Conservation (phyloP, 192 early-diverging fungal genomes). For the Spizellomyces punctatus region DNA sequence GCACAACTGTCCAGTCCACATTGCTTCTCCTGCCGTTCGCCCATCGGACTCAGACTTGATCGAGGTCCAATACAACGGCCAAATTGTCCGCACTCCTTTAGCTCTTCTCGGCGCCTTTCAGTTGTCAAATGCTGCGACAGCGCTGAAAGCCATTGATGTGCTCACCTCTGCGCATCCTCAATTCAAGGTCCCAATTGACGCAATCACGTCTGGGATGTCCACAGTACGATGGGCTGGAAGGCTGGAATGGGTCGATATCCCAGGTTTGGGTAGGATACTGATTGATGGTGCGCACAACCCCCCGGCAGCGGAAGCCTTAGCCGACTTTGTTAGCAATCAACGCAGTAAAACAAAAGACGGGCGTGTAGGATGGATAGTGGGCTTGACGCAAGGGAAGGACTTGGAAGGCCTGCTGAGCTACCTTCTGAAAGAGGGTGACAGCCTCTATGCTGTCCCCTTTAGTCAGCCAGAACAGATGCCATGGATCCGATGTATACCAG, state of each 20-base stretch:
- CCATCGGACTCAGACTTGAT: not conserved
- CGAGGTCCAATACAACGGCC: not conserved
- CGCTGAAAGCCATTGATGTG: slow-evolving; percentile 61
- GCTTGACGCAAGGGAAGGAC: slow-evolving; percentile 71
- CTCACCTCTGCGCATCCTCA: slow-evolving; percentile 45
- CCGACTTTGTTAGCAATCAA: slow-evolving; percentile 54
- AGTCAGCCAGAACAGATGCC: slow-evolving; percentile 81
- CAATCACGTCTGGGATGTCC: slow-evolving; percentile 66
- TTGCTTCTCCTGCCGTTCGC: not conserved
- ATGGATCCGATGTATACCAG: slow-evolving; percentile 70
- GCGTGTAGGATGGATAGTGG: slow-evolving; percentile 77
- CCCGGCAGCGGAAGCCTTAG: slow-evolving; percentile 67
- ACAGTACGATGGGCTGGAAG: slow-evolving; percentile 82
- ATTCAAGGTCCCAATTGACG: slow-evolving; percentile 46
- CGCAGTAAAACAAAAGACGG: not conserved
- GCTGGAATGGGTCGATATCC: slow-evolving; percentile 65
- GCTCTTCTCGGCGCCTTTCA: slow-evolving; percentile 79
- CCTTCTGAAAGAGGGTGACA: slow-evolving; percentile 62
- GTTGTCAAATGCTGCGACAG: slow-evolving; percentile 76
- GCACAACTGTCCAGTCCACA: not conserved
- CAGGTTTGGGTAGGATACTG: slow-evolving; percentile 52
- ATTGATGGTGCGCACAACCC: slow-evolving; percentile 93
- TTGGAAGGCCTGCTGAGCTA: slow-evolving; percentile 58
- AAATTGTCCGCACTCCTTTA: slow-evolving; percentile 46
- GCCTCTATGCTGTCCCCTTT: slow-evolving; percentile 72